Evolutionary conservation across 257 asterid genomes (phyloP).

Genomic region (Capsicum pubescens): DNA sequence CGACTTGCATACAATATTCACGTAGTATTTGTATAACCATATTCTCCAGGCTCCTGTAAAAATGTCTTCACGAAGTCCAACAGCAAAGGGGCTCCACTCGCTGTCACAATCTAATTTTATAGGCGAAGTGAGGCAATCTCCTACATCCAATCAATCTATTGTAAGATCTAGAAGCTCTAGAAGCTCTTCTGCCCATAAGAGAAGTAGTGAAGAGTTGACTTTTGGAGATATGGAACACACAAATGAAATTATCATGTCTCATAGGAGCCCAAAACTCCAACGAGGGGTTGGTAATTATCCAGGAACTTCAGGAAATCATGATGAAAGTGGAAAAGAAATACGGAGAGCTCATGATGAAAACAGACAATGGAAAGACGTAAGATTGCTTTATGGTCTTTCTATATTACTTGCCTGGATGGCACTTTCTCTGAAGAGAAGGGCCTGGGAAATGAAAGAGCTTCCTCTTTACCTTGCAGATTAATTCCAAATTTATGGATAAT

Average conservation of each 20-base stretch:
- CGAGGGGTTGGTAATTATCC: constrained; percentile 49
- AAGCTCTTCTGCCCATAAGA: constrained; percentile 53
- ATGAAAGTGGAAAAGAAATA: constrained; percentile 42
- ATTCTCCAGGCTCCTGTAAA: constrained; percentile 55
- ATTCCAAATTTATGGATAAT: constrained; percentile 60
- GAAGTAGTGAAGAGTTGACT: constrained; percentile 49
- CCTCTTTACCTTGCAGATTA: constrained; percentile 62
- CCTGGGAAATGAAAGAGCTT: constrained; percentile 26
- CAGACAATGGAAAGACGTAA: constrained; percentile 70
- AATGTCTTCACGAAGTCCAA: constrained; percentile 48
- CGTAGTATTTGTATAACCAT: constrained; percentile 21
- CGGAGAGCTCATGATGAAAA: constrained; percentile 43
- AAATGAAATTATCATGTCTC: constrained; percentile 40
- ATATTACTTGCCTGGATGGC: constrained; percentile 3
- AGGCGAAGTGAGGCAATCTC: constrained; percentile 40
- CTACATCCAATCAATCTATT: constrained; percentile 44
- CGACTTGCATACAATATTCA: constrained; percentile 12
- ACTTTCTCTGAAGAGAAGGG: neutral
- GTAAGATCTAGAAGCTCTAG: constrained; percentile 37
- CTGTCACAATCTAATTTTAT: neutral
- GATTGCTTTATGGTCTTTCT: constrained; percentile 38
- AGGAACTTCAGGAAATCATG: constrained; percentile 37
- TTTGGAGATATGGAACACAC: constrained; percentile 50
- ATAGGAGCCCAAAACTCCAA: constrained; percentile 65
- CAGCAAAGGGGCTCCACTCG: constrained; percentile 41